Percentiles rank a stretch among this genome's conserved stretches.
phyloP scores from a whole-genome alignment of 2,329 filamentous ascomycete genomes.

The Aspergillus versicolor region DNA sequence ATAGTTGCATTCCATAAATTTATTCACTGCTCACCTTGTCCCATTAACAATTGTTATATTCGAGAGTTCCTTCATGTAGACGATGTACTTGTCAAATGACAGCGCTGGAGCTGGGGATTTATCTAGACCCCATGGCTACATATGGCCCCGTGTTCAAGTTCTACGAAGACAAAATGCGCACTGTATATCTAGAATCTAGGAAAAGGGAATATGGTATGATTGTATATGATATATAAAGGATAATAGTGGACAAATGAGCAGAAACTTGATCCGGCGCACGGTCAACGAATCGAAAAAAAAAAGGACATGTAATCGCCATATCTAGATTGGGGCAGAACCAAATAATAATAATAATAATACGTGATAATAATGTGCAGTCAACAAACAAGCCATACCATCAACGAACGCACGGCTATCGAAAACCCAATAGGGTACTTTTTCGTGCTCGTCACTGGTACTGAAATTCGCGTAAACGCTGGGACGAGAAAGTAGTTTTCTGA shows the following conservation, averaged over 20 bases:
- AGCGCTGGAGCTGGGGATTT: too few species aligned
- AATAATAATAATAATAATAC: neutral
- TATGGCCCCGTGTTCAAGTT: neutral
- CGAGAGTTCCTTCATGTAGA: too few species aligned
- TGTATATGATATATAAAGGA: neutral
- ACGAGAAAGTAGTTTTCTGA: slow-evolving; percentile 12
- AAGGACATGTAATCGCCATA: neutral
- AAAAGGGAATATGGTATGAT: neutral
- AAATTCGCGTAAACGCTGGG: neutral
- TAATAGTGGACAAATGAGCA: neutral
- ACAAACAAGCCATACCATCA: neutral
- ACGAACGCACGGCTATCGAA: neutral
- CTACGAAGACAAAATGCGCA: neutral
- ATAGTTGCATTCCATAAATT: neutral
- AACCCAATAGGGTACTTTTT: neutral
- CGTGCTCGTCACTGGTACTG: neutral
- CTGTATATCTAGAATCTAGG: neutral
- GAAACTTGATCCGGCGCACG: neutral
- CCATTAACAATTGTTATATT: too few species aligned
- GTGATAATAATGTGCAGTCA: neutral
- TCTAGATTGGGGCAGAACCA: neutral
- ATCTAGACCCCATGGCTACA: too few species aligned
- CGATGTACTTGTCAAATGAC: too few species aligned
- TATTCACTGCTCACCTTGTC: neutral
- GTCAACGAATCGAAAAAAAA: neutral